These are phyloP conservation scores for Aulographum hederae DNA, from an alignment of 2,329 filamentous ascomycete species.

Conservation along the genomic window DNA sequence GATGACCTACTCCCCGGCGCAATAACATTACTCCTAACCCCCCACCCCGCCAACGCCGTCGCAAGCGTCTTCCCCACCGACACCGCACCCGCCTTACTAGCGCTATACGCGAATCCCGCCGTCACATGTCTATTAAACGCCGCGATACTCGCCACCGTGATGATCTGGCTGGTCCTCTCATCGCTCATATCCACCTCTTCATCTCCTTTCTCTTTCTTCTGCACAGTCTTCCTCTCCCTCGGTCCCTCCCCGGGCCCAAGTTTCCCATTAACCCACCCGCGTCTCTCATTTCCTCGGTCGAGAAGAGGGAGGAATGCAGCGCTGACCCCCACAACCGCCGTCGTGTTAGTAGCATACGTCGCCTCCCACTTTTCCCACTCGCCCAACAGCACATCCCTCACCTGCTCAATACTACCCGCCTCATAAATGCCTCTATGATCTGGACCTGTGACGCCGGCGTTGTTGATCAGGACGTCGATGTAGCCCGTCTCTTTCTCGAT, in stretches of 20 bases:
- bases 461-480: slow-evolving; percentile 34
- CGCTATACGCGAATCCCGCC: slow-evolving; percentile 24
- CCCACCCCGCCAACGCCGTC: slow-evolving; percentile 23
- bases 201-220: slow-evolving; percentile 7
- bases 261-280: slow-evolving; percentile 18
- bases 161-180: slow-evolving; percentile 25
- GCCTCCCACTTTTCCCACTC: slow-evolving; percentile 16
- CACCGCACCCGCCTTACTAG: slow-evolving; percentile 23
- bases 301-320: slow-evolving; percentile 27
- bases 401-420: slow-evolving; percentile 22
- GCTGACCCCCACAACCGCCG: slow-evolving; percentile 23
- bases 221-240: slow-evolving; percentile 10
- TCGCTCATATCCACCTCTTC: slow-evolving; percentile 12
- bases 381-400: slow-evolving; percentile 22
- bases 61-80: slow-evolving; percentile 27
- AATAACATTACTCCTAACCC: slow-evolving; percentile 27
- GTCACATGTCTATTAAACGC: slow-evolving; percentile 19
- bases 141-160: slow-evolving; percentile 24
- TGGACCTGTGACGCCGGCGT: slow-evolving; percentile 30
- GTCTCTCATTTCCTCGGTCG: slow-evolving; percentile 23
- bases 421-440: slow-evolving; percentile 21
- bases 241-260: slow-evolving; percentile 10
- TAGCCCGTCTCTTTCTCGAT: slow-evolving; percentile 24
- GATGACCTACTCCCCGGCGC: slow-evolving; percentile 20
- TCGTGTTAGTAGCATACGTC: slow-evolving; percentile 24